Percentiles rank a stretch among this genome's conserved stretches.
phyloP scores from a whole-genome alignment of 2,329 filamentous ascomycete species.

The Colletotrichum coccodes region DNA sequence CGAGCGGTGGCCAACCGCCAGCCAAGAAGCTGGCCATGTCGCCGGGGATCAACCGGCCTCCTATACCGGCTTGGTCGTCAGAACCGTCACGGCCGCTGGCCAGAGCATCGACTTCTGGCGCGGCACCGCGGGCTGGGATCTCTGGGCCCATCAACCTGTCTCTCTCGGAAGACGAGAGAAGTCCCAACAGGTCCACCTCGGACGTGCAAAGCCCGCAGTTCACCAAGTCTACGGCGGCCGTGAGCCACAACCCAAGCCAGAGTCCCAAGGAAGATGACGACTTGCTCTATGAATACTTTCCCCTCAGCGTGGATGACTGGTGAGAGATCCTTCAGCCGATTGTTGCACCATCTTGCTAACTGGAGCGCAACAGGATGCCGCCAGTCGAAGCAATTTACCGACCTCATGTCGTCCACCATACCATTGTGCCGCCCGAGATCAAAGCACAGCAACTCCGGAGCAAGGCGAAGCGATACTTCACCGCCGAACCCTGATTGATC shows the following conservation, averaged over 20 bases:
- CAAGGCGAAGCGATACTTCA: constrained; percentile 78
- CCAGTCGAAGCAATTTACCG: constrained; percentile 91
- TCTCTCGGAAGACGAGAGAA: constrained; percentile 69
- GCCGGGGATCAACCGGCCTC: constrained; percentile 60
- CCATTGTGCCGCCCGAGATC: constrained; percentile 74
- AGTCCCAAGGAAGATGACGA: constrained; percentile 82
- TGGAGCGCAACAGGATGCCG: constrained; percentile 69
- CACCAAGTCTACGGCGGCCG: constrained; percentile 47
- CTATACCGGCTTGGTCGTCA: constrained; percentile 61
- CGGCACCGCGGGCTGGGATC: constrained; percentile 35
- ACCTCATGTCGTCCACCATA: constrained; percentile 94
- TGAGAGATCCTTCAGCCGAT: constrained; percentile 41
- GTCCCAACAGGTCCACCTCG: constrained; percentile 61
- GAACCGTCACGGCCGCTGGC: constrained; percentile 40
- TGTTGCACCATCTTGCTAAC: constrained; percentile 34
- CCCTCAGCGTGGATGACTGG: constrained; percentile 90
- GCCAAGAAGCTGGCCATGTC: constrained; percentile 64
- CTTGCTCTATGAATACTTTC: constrained; percentile 94
- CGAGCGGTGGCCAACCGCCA: constrained; percentile 55
- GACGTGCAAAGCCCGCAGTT: constrained; percentile 63
- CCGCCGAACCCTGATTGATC: constrained; percentile 62
- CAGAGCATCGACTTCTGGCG: constrained; percentile 1
- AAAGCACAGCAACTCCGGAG: constrained; percentile 74
- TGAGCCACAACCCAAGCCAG: constrained; percentile 55
- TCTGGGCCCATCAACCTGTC: constrained; percentile 62